Evolutionary conservation across 2,329 filamentous ascomycete species (phyloP), one percentile per base, ranked within the genome.

Genomic region (Orbilia oligospora): DNA sequence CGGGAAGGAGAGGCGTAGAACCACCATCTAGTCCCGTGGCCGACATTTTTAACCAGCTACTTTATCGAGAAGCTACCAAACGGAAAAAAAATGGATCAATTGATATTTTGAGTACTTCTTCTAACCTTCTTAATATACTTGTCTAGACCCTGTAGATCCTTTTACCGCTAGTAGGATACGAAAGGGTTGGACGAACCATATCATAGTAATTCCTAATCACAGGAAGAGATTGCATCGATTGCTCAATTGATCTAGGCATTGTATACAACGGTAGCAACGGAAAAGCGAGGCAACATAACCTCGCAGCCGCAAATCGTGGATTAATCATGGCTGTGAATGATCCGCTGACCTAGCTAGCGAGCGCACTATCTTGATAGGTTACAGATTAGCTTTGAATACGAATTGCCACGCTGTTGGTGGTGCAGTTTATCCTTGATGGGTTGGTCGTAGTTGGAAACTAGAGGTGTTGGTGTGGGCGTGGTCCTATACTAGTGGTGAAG

Each of bases 41-140:
- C 56, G 18, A 61, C 36, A n/a, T 38, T 27, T 27, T 61, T 44
- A 9, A 24, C 20, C 51, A 61, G 5, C 56, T 61, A 44, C 56
- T 61, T 61, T 27, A 61, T 61, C 56, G 16, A 61, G 56, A 61
- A 61, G 56, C 56, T 61, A 3, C 12, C 38, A 41, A 41, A 30
- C 3, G 16, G 38, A 41, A 41, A n/a, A n/a, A 41, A 41, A 14
- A n/a, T n/a, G n/a, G 38, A 14, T n/a, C 3, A 20, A 44, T 27
- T 61, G 1, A 24, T 41, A 44, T n/a, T 16, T 2, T 24, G 20
- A 3, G 14, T 14, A 51, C 48, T 14, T 12, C 48, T 27, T 44
- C 20, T n/a, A 38, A 27, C 14, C 33, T 61, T 41, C 56, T 61
- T 44, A 27, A 61, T 44, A 61, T 44, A 30, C 20, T 44, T n/a